phyloP scores from a whole-genome alignment of 2,329 filamentous ascomycete genomes.

The Aspergillus nomiae region DNA sequence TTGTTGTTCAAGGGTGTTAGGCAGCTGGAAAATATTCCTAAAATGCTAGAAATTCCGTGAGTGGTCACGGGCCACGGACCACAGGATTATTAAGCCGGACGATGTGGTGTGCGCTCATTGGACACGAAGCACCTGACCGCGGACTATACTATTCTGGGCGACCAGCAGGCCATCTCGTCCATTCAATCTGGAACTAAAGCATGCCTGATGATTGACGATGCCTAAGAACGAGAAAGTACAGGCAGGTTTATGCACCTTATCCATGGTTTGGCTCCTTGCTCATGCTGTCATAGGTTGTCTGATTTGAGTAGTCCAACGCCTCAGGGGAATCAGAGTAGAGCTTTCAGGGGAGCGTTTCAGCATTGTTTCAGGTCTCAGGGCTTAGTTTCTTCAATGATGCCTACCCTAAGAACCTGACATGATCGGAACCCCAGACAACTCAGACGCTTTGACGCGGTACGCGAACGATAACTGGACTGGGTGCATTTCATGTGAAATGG shows the following conservation, averaged over 20 bases:
- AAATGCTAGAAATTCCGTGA: neutral
- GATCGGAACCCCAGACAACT: neutral
- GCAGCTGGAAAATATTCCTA: neutral
- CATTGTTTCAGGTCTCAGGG: neutral
- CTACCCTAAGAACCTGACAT: constrained; percentile 1
- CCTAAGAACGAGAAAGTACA: neutral
- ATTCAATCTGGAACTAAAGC: too few species aligned
- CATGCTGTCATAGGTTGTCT: neutral
- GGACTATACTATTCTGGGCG: neutral
- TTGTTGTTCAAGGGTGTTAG: neutral
- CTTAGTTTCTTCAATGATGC: neutral
- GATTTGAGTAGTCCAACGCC: too few species aligned
- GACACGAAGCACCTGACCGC: neutral
- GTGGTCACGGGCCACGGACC: neutral
- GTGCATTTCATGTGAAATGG: neutral
- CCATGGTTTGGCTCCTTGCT: neutral
- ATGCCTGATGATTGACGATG: constrained; percentile 1
- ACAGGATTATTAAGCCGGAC: neutral
- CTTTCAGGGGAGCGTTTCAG: neutral
- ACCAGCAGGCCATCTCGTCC: neutral
- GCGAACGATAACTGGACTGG: neutral
- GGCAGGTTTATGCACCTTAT: neutral
- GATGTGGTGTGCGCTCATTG: constrained; percentile 1
- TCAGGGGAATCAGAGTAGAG: neutral
- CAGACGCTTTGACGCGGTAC: constrained; percentile 1